Evolutionary conservation across 768 basidiomycete species (phyloP).

Genomic region (Leucosporidium scottii): DNA sequence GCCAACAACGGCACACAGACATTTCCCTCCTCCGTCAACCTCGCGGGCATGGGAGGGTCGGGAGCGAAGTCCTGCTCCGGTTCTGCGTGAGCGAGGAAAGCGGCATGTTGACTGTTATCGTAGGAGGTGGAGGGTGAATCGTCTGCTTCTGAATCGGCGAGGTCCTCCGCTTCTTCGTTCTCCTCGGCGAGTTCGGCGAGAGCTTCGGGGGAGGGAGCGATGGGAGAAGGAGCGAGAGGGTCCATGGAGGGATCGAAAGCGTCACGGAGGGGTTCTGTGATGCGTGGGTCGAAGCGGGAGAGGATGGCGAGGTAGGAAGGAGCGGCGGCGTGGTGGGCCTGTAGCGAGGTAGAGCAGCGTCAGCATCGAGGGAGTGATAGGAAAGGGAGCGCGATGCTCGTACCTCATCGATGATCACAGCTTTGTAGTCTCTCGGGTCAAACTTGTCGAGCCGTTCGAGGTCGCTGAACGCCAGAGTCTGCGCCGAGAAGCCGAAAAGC

Average conservation of each 20-base stretch:
- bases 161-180: neutral
- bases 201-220: neutral
- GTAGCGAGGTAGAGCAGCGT: constrained; percentile 53
- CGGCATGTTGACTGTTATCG: neutral
- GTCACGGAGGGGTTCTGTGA: neutral
- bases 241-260: too few species aligned
- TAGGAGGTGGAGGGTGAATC: neutral
- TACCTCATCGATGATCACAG: constrained; percentile 37
- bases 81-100: too few species aligned
- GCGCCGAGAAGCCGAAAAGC: neutral
- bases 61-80: neutral
- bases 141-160: neutral
- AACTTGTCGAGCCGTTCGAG: constrained; percentile 29
- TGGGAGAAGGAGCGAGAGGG: neutral
- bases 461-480: constrained; percentile 3
- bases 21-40: constrained; percentile 12
- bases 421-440: constrained; percentile 20
- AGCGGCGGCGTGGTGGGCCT: constrained; percentile 92
- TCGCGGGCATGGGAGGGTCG: neutral
- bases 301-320: constrained; percentile 71
- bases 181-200: too few species aligned
- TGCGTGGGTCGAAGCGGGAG: constrained; percentile 62
- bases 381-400: constrained; percentile 36
- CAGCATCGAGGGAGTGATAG: constrained; percentile 53
- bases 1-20: constrained; percentile 69